Conservation (phyloP, 768 basidiomycete species). For the Trametes cinnabarina region DNA sequence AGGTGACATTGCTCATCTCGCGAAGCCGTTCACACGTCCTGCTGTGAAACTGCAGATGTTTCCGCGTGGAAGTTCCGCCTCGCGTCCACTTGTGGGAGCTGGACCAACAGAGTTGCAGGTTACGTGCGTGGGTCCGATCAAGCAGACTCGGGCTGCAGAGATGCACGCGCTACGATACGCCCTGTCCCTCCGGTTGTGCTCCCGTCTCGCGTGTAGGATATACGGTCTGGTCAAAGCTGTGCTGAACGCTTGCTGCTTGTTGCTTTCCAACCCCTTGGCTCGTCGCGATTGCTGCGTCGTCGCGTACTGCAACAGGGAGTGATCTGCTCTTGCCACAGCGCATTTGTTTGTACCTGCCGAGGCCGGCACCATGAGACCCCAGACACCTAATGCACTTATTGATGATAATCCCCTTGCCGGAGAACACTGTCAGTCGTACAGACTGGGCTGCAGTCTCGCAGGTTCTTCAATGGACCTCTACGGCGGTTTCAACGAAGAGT, state of each 20-base stretch:
- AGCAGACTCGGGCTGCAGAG: neutral
- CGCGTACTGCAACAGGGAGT: neutral
- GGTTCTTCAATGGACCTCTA: conserved; percentile 31
- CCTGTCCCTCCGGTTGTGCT: neutral
- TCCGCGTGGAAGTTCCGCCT: neutral
- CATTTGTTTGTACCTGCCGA: neutral
- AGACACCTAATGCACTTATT: neutral
- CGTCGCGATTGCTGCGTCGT: neutral
- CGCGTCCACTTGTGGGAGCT: neutral
- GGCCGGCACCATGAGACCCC: neutral
- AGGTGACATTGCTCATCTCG: neutral
- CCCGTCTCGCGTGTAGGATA: neutral
- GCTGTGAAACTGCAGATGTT: neutral
- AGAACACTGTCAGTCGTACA: too few relatives aligned
- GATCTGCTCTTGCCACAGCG: neutral
- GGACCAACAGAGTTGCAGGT: conserved; percentile 8
- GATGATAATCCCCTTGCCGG: too few relatives aligned
- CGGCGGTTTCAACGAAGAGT: conserved; percentile 10
- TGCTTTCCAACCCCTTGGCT: neutral
- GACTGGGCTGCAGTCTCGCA: too few relatives aligned
- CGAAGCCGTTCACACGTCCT: neutral
- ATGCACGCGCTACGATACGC: neutral
- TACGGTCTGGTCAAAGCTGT: neutral
- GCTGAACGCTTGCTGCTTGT: conserved; percentile 2
- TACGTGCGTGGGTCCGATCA: conserved; percentile 6